Evolutionary conservation across 495 filamentous ascomycete species (phyloP).

Genomic region (Hypoxylon intermedium): DNA sequence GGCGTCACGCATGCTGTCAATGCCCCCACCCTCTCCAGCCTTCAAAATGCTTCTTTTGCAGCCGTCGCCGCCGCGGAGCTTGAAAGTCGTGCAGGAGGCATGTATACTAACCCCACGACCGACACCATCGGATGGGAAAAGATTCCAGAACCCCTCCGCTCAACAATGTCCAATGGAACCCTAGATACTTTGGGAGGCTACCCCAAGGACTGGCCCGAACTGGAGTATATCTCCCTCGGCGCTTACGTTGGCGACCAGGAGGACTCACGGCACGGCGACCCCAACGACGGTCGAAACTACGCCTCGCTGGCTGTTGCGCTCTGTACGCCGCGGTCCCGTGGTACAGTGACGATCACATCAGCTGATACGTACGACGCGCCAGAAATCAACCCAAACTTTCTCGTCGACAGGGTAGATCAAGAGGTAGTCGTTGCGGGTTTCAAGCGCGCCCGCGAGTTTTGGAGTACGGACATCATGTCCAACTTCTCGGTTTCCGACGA

Average conservation of each 20-base stretch:
- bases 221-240: conserved; percentile 54
- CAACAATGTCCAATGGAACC: conserved; percentile 34
- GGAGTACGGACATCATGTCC: conserved; percentile 21
- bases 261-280: conserved; percentile 46
- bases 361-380: conserved; percentile 54
- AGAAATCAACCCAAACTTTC: conserved; percentile 62
- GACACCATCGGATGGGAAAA: conserved; percentile 61
- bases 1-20: conserved; percentile 40
- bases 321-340: conserved; percentile 58
- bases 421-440: conserved; percentile 62
- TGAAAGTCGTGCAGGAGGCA: conserved; percentile 40
- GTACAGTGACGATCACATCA: conserved; percentile 61
- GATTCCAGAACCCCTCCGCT: conserved; percentile 46
- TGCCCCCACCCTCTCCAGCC: conserved; percentile 25
- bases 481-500: conserved; percentile 42
- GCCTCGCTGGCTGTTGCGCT: conserved; percentile 52
- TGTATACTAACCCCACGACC: conserved; percentile 45
- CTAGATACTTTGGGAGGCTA: conserved; percentile 44
- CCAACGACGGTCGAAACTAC: conserved; percentile 55
- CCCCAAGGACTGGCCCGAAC: conserved; percentile 65
- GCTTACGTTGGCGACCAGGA: conserved; percentile 37
- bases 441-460: conserved; percentile 58
- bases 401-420: conserved; percentile 60
- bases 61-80: conserved; percentile 21
- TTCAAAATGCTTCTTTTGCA: conserved; percentile 15